phyloP scores from a whole-genome alignment of 495 filamentous ascomycete species.

The Massariosphaeria phaeospora region DNA sequence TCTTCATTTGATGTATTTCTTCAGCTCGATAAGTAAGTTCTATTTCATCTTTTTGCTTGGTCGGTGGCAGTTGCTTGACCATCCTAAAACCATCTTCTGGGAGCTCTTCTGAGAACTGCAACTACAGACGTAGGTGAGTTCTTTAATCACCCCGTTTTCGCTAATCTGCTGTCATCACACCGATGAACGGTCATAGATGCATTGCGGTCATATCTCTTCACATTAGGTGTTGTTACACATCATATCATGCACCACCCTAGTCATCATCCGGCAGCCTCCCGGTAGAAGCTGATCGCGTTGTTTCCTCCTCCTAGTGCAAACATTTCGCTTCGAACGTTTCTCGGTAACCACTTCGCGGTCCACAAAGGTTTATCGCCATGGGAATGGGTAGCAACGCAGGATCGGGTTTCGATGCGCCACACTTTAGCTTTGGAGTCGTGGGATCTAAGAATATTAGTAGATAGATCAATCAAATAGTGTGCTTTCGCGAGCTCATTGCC shows the following conservation, averaged over 20 bases:
- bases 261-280: conserved; percentile 58
- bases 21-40: too few relatives aligned
- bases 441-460: conserved; percentile 43
- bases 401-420: conserved; percentile 77
- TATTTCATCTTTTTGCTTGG: too few relatives aligned
- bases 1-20: too few relatives aligned
- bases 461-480: neutral
- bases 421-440: conserved; percentile 93
- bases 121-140: neutral
- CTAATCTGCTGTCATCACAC: too few relatives aligned
- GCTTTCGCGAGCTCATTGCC: too few relatives aligned
- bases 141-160: too few relatives aligned
- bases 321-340: conserved; percentile 63
- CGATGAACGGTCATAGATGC: too few relatives aligned
- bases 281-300: conserved; percentile 76
- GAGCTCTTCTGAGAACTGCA: neutral
- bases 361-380: conserved; percentile 85
- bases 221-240: neutral
- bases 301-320: conserved; percentile 84
- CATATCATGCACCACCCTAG: neutral
- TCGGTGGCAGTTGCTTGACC: too few relatives aligned
- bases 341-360: conserved; percentile 84
- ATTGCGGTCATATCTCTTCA: neutral
- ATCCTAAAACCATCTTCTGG: neutral
- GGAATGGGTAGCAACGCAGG: conserved; percentile 87